Evolutionary conservation across 257 asterid genomes (phyloP).

Genomic region (Solanum commersonii): DNA sequence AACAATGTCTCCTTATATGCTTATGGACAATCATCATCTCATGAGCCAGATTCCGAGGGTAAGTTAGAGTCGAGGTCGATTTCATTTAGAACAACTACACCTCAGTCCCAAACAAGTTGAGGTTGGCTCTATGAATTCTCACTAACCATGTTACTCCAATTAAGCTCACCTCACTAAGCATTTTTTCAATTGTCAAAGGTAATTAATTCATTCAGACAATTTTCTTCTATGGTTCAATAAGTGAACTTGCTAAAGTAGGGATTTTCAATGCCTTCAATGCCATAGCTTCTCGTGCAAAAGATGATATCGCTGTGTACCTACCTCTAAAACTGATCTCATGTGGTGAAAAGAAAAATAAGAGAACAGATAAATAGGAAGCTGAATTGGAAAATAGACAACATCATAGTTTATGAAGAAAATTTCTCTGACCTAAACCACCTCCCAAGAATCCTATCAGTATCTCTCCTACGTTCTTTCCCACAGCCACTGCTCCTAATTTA

Average conservation of each 20-base stretch:
- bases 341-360: not conserved
- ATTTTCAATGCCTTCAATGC: not conserved
- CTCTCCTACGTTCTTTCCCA: not conserved
- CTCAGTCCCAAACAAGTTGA: not conserved
- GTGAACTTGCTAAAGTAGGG: not conserved
- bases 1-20: not conserved
- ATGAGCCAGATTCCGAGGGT: not conserved
- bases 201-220: not conserved
- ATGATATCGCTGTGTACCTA: not conserved
- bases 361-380: not conserved
- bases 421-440: not conserved
- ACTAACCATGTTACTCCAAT: not conserved
- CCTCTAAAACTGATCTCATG: not conserved
- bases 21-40: not conserved
- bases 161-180: not conserved
- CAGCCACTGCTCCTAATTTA: not conserved
- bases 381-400: not conserved
- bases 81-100: not conserved
- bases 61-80: not conserved
- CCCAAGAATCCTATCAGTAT: not conserved
- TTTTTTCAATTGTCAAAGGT: not conserved
- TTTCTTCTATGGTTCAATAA: not conserved
- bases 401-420: not conserved
- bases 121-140: not conserved
- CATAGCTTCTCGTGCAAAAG: not conserved